A percentile compares a stretch with the other conserved stretches of the same genome.
Conservation (phyloP, 805 yeast species). For the Yamadazyma tumulicola region DNA sequence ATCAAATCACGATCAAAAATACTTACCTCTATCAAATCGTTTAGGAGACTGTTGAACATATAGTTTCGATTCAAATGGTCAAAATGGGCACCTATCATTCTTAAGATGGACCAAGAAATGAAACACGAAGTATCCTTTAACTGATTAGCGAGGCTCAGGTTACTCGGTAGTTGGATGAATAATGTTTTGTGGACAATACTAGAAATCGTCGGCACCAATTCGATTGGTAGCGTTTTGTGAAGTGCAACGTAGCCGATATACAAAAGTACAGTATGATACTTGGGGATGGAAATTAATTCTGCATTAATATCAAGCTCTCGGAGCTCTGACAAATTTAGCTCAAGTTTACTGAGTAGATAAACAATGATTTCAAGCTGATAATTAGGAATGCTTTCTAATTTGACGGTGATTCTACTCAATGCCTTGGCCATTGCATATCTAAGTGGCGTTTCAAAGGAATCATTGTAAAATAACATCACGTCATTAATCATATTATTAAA, state of each 20-base stretch:
- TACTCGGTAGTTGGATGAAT: conserved; percentile 56
- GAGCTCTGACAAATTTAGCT: conserved; percentile 13
- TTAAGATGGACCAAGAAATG: conserved; percentile 72
- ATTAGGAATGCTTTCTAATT: conserved; percentile 28
- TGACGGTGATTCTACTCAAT: conserved; percentile 45
- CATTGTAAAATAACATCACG: conserved; percentile 25
- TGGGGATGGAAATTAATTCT: conserved; percentile 21
- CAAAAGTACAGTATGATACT: conserved; percentile 58
- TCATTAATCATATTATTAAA: conserved; percentile 45
- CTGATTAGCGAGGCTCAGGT: conserved; percentile 57
- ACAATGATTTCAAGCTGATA: conserved; percentile 42
- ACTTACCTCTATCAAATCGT: conserved; percentile 47
- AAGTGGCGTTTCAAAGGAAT: conserved; percentile 48
- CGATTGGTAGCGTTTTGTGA: conserved; percentile 22
- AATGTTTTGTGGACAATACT: conserved; percentile 43
- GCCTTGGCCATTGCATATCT: conserved; percentile 69
- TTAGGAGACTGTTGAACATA: conserved; percentile 20
- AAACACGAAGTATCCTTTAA: conserved; percentile 85
- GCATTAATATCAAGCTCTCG: conserved; percentile 5
- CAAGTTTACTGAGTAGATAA: conserved; percentile 29
- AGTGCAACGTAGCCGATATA: conserved; percentile 46
- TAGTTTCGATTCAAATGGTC: not conserved
- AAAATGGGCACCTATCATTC: conserved; percentile 28
- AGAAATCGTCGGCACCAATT: conserved; percentile 20
- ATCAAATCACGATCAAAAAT: conserved; percentile 72